Conservation (phyloP, 2,329 filamentous ascomycete genomes). For the Colletotrichum viniferum region DNA sequence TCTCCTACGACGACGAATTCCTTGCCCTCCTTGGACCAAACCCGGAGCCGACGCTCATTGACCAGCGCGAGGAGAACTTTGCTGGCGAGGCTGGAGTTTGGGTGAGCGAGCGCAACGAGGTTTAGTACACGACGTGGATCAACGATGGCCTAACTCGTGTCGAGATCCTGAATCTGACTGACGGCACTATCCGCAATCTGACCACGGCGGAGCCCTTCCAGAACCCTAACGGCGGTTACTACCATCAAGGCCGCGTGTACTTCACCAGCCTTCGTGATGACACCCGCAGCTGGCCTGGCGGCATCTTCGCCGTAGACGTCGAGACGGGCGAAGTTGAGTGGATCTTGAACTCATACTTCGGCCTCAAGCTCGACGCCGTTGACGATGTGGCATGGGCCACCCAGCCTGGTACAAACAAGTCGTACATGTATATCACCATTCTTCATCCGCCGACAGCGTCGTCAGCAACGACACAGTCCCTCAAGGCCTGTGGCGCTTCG, state of each 20-base stretch:
- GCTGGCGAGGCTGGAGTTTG: not conserved
- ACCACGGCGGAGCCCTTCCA: not conserved
- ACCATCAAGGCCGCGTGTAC: not conserved
- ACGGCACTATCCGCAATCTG: not conserved
- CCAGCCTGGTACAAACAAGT: not conserved
- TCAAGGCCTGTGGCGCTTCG: not conserved
- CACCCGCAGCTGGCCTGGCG: not conserved
- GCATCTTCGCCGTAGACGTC: not conserved
- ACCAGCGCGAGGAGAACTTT: not conserved
- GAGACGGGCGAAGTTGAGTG: not conserved
- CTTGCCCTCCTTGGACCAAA: not conserved
- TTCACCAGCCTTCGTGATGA: not conserved
- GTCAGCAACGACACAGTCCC: not conserved
- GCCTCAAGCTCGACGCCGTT: not conserved
- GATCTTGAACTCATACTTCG: not conserved
- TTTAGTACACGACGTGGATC: not conserved
- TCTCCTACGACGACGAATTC: not conserved
- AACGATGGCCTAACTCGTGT: not conserved
- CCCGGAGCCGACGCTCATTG: not conserved
- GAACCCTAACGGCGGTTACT: not conserved
- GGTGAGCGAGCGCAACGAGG: not conserved
- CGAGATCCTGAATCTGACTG: not conserved
- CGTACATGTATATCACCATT: not conserved
- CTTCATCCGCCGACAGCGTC: not conserved
- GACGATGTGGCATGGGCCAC: not conserved